A percentile compares a stretch with the other conserved stretches of the same genome.
These are phyloP conservation scores for Flaveria sonorensis DNA, from an alignment of 129 eudicot species.

Conservation along the genomic window DNA sequence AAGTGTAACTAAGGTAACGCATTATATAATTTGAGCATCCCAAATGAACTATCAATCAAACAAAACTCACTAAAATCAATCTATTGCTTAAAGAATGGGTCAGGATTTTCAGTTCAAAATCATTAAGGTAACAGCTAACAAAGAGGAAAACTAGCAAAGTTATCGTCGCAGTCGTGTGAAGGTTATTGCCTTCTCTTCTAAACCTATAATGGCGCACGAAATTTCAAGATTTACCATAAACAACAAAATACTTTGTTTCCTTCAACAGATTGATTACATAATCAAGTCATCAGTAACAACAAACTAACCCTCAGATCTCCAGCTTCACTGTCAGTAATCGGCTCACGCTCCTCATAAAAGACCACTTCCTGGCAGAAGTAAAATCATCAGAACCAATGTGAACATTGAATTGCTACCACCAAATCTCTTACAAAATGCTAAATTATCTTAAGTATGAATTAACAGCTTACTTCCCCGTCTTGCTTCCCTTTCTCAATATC, in stretches of 20 bases:
- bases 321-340: slow-evolving; percentile 84
- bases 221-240: slow-evolving; percentile 4
- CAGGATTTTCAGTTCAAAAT: background rate
- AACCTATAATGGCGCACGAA: slow-evolving; percentile 73
- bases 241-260: background rate
- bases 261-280: background rate
- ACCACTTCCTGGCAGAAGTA: slow-evolving; percentile 65
- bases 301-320: slow-evolving; percentile 88
- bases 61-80: too few species aligned
- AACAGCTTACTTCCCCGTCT: slow-evolving; percentile 78
- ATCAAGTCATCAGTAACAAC: slow-evolving; percentile 11
- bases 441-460: background rate
- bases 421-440: too few species aligned
- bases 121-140: background rate
- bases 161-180: slow-evolving; percentile 74
- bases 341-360: slow-evolving; percentile 94
- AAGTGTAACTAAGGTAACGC: too few species aligned
- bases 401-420: slow-evolving; percentile 1
- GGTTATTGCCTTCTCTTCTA: slow-evolving; percentile 85
- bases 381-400: slow-evolving; percentile 14
- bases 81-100: too few species aligned
- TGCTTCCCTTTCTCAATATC: slow-evolving; percentile 99
- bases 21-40: too few species aligned
- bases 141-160: slow-evolving; percentile 61
- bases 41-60: too few species aligned